phyloP scores from a whole-genome alignment of 164 flowering plant species.

The Stephania cephalantha region DNA sequence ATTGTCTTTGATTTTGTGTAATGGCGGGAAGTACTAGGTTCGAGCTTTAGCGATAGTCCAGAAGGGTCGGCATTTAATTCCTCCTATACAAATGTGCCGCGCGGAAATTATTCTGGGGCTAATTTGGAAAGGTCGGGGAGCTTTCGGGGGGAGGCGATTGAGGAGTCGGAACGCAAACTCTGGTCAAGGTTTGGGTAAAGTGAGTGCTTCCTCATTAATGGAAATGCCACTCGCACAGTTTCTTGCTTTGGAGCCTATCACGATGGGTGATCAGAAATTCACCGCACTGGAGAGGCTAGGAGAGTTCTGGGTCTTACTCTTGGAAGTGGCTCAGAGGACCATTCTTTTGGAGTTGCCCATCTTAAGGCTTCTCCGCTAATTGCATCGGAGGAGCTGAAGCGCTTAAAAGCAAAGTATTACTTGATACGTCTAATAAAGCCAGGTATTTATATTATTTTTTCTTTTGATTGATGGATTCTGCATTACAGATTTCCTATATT shows the following conservation, averaged over 20 bases:
- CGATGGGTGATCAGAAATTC: constrained; percentile 50
- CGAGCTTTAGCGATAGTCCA: constrained; percentile 51
- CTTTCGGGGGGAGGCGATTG: constrained; percentile 62
- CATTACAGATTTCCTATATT: background rate
- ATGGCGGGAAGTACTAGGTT: constrained; percentile 68
- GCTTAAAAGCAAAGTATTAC: constrained; percentile 44
- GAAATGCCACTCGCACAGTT: constrained; percentile 49
- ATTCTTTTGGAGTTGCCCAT: constrained; percentile 45
- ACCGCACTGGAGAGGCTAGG: constrained; percentile 48
- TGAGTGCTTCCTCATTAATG: constrained; percentile 18
- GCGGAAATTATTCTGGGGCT: constrained; percentile 37
- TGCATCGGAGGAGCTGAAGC: constrained; percentile 51
- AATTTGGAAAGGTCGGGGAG: constrained; percentile 73
- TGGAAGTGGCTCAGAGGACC: constrained; percentile 44
- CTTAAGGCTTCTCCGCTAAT: constrained; percentile 36
- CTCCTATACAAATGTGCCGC: constrained; percentile 56
- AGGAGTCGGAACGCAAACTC: constrained; percentile 39
- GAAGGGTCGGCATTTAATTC: constrained; percentile 48
- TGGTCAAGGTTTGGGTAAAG: constrained; percentile 32
- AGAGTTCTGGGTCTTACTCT: constrained; percentile 41
- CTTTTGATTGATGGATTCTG: background rate
- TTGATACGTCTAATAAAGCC: constrained; percentile 39
- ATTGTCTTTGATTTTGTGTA: constrained; percentile 16
- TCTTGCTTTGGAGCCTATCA: constrained; percentile 51
- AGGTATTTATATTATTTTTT: constrained; percentile 19